Evolutionary conservation across 1,284 basidiomycete species (phyloP).

Genomic region (Ceratobasidium sp.): DNA sequence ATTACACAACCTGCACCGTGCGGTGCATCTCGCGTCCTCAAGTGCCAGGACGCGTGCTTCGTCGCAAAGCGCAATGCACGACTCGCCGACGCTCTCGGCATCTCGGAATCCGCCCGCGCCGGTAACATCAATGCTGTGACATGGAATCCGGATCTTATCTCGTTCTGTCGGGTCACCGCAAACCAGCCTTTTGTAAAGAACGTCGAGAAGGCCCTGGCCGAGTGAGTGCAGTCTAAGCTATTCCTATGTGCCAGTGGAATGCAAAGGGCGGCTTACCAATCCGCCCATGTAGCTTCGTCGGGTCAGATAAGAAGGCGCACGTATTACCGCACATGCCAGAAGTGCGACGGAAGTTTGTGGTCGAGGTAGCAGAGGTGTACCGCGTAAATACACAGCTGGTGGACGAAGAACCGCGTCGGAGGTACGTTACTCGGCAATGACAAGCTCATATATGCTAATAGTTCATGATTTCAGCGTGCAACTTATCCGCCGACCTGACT

Average conservation of each 20-base stretch:
- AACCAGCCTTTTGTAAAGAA: slow-evolving; percentile 76
- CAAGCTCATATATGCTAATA: not conserved
- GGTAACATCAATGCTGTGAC: slow-evolving; percentile 59
- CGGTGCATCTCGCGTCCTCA: slow-evolving; percentile 70
- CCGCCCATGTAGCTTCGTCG: slow-evolving; percentile 68
- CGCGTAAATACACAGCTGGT: slow-evolving; percentile 86
- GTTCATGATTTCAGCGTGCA: slow-evolving; percentile 68
- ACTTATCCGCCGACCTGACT: slow-evolving; percentile 83
- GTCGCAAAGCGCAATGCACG: slow-evolving; percentile 87
- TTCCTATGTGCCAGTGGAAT: slow-evolving; percentile 1
- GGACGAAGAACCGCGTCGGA: slow-evolving; percentile 84
- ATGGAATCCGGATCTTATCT: slow-evolving; percentile 73
- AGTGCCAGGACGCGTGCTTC: slow-evolving; percentile 84
- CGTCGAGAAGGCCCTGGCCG: slow-evolving; percentile 83
- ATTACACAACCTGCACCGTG: slow-evolving; percentile 79
- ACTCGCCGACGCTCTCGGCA: slow-evolving; percentile 90
- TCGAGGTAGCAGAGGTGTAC: slow-evolving; percentile 80
- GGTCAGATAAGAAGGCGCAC: slow-evolving; percentile 75
- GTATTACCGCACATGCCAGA: slow-evolving; percentile 86
- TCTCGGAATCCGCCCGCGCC: slow-evolving; percentile 63
- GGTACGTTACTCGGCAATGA: slow-evolving; percentile 49
- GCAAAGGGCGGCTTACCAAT: slow-evolving; percentile 10
- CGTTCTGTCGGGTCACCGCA: slow-evolving; percentile 65
- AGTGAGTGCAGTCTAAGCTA: slow-evolving; percentile 65
- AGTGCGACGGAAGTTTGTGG: slow-evolving; percentile 82